Base-by-base conservation (phyloP, 768 basidiomycete species). In the Pulveroboletus sp. region DNA sequence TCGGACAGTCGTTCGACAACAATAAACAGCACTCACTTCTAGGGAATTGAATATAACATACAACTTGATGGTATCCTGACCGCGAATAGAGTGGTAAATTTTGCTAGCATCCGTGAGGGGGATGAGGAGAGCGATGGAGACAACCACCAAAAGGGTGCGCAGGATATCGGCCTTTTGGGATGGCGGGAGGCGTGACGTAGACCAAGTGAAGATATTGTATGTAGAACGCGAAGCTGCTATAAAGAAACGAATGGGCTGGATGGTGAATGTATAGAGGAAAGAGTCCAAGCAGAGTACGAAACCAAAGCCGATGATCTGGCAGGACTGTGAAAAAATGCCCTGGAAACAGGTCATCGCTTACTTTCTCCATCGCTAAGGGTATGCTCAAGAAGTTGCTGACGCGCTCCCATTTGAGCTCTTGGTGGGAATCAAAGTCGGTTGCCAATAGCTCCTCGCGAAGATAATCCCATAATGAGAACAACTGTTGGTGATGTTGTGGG, bases 41-140 rank as follows among this genome's bases (percentile, higher is more conserved):
- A 99, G 77, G 11, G 94, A 94, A 67, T 97, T 98, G 72, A 97
- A 99, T 43, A 99, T 95, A 51, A 99, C 97, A 72, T 98, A 98
- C 41, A 99, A 70, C 72, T 98, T 99, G 72, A 99, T 95, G 3
- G 93, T 97, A 58, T 99, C 97, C 68, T 98, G 97, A 0, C 94
- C 95, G 19, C 97, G 84, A 47, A 99, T 97, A 14, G 87, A 87
- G 61, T 99, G 97, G 60, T 99, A 99, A 57, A 99, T 95, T 73
- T 94, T 94, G 69, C 93, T 95, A 10, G 93, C 89, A 63, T 99
- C 95, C 7, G 94, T 94, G 34, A 94, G 76, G 2, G 88, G 85
- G 29, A 84, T 77, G 5, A 97, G 74, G 19, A 94, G 76, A 16
- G 82, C 55, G 40, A 94, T 77, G 0, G 94, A 89, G 23, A 85